Base-by-base conservation (phyloP, 345 rosid species). In the Cardamine resedifolia region DNA sequence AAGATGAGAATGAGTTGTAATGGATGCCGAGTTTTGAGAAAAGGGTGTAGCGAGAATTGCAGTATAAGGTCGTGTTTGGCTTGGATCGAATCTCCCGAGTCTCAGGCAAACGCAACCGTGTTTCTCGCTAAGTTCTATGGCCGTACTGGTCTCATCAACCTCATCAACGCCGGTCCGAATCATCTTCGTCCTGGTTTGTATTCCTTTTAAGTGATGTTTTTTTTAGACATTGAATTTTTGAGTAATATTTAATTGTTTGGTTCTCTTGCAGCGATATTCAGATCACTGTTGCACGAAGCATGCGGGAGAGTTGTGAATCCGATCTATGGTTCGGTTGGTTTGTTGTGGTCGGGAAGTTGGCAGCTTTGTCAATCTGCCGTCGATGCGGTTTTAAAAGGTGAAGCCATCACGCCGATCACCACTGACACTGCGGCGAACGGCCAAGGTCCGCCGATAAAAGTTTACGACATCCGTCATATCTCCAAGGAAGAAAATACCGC, bases 281-380 rank as follows among this genome's bases (percentile, higher is more conserved):
- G 95, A 83, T 94, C 98, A 6, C 82, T 94, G 84, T 73, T 94
- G 31, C 90, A 89, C 49, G 98, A 94, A 82, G 98, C 98, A 1
- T 94, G 98, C 33, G 98, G 98, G 7, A 80, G 98, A 79, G 85
- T 94, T 10, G 95, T 94, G 72, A 89, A 94, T 80, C 98, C 98
- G 66, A 89, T 94, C 64, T 91, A 88, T 48, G 98, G 98, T 7
- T 94, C 98, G 4, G 95, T 91, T 0, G 98, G 98, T 30, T 74
- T 94, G 76, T 65, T 91, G 34, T 88, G 92, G 92, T 88, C 97
- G 5, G 96, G 97, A 36, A 84, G 85, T 66, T 94, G 98, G 98
- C 91, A 85, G 44, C 96, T 91, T 36, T 94, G 98, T 58, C 96
- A 91, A 74, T 76, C 88, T 19, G 98, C 97, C 4, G 98, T 94